Evolutionary conservation across 177 flowering plant genomes (phyloP), one percentile per base, ranked within the genome.

Genomic region (Vitis hybrid): DNA sequence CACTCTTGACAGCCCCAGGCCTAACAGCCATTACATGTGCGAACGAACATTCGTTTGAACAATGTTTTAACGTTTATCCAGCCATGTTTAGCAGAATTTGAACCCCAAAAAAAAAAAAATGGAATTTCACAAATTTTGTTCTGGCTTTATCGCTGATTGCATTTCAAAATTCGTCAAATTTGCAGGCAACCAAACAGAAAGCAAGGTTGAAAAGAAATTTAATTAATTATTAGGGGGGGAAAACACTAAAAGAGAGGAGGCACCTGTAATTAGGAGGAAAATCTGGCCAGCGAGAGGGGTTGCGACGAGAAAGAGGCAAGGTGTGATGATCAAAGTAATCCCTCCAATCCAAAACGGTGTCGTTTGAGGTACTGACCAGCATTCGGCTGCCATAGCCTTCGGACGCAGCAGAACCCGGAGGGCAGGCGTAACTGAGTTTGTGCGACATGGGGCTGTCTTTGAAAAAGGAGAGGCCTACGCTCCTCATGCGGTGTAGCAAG

Each of bases 281-380:
- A 9, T 74, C 72, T 2, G 99, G 98, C 99, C 99, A 95, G 7
- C 75, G 73, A n/a, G 64, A 63, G 1, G 97, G 88, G 73, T 89
- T 72, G 4, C 99, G 84, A 14, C 99, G 86, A n/a, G 87, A 81
- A 14, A 84, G 63, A 0, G 99, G 99, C 11, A 89, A 74, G 3
- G 98, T 90, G 61, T 95, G 99, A 72, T 95, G 99, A 73, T 95
- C 96, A 56, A 90, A 91, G 76, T 90, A 95, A 71, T 91, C 99
- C 55, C 99, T 82, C 99, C 99, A 93, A 78, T 95, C 98, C 79
- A 92, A 77, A 14, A 90, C 96, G 27, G 74, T 40, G 16, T 84
- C 88, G 6, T 85, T 78, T 0, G 62, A 19, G 3, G 32, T 50
- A 18, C 67, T 74, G 6, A 80, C 81, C n/a, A 95, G 82, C 99